Percentiles rank a stretch among this genome's conserved stretches.
Evolutionary conservation across 176 grass and related monocot species (phyloP).

Genomic region (Ensete glaucum): DNA sequence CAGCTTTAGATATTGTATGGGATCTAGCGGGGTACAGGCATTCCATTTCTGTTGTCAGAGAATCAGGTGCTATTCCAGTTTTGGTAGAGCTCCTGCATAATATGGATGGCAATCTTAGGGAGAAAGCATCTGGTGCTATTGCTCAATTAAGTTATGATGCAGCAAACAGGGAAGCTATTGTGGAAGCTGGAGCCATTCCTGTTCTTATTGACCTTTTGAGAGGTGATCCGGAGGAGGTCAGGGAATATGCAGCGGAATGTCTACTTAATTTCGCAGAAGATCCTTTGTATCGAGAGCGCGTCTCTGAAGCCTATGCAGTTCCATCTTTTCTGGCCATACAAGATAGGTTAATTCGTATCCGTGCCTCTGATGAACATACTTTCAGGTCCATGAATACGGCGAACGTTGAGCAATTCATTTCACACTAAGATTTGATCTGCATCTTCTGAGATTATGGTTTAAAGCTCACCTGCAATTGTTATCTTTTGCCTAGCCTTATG

Average conservation of each 20-base stretch:
- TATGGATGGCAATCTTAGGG: background rate
- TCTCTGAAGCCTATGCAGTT: background rate
- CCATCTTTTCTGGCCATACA: constrained; percentile 5
- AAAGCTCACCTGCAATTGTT: too few species aligned
- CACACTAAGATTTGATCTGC: constrained; percentile 2
- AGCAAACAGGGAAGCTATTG: constrained; percentile 13
- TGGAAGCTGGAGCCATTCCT: constrained; percentile 9
- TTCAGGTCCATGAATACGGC: constrained; percentile 12
- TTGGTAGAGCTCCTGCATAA: background rate
- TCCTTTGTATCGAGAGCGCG: background rate
- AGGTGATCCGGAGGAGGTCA: constrained; percentile 11
- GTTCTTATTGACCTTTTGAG: constrained; percentile 12
- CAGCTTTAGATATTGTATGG: constrained; percentile 16
- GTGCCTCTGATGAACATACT: constrained; percentile 5
- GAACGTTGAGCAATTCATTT: background rate
- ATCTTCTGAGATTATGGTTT: background rate
- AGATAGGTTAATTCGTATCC: constrained; percentile 9
- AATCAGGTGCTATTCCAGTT: constrained; percentile 9
- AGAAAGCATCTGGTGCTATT: constrained; percentile 16
- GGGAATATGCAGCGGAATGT: constrained; percentile 11
- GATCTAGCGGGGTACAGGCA: constrained; percentile 9
- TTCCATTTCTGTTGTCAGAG: constrained; percentile 10
- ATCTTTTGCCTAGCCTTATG: background rate
- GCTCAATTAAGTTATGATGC: constrained; percentile 17
- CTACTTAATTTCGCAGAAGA: constrained; percentile 23